Base-by-base conservation (phyloP, 495 filamentous ascomycete species). In the Elaphomyces granulatus region DNA sequence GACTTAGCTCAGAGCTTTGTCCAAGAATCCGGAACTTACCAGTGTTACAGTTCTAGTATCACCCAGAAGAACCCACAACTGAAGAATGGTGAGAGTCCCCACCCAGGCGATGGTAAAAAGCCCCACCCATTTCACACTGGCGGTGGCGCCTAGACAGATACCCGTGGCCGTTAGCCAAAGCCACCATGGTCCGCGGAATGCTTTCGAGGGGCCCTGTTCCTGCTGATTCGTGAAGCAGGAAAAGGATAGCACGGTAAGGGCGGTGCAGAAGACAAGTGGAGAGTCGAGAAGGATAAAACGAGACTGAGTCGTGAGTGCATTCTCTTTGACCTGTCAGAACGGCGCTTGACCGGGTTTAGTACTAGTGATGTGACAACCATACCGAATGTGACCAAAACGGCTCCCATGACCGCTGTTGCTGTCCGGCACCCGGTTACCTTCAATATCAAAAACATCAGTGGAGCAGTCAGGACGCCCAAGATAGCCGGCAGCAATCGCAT, bases 101-200 rank as follows among this genome's bases (percentile, higher is more conserved):
- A 98, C 87, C 90, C 90, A 98, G 15, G 88, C 90, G 58, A 95
- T 95, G 33, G 90, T 98, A 67, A 96, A 96, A 34, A 98, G 68
- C 23, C 90, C 90, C 53, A 98, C 90, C 90, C 90, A 98, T 68
- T 98, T 98, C 42, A 95, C 83, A 61, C 88, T 95, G 42, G 84
- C 72, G 1, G 90, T 98, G 32, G 87, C 83, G 45, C 90, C 90
- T 33, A 98, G 70, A 10, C 79, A 78, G 18, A 96, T 60, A 40
- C 90, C 90, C 15, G 84, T 95, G 50, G 81, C 75, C 31, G 67
- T 73, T 34, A 98, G 71, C 90, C 92, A 98, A 64, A 96, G 92
- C 90, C 90, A 98, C 90, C 90, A 98, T 53, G 75, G 78, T 8
- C 77, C 73, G 41, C 74, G 61, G 62, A 98, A 98, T 9, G 92